Base-by-base conservation (phyloP, 345 rosid genomes). In the Moringa oleifera region DNA sequence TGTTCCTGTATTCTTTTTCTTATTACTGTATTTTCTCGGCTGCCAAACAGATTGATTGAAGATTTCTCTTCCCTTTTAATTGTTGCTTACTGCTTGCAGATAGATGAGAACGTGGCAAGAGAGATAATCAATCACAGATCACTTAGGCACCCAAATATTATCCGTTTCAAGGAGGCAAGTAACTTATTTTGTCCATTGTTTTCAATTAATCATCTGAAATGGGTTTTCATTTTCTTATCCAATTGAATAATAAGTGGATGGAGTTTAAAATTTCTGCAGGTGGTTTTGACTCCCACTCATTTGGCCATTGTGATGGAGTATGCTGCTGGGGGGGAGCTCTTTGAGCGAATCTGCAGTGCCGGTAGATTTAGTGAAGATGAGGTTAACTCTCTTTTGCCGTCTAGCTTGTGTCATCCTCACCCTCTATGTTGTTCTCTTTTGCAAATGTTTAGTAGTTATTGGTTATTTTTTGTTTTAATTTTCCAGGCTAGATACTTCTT, bases 121-220 rank as follows among this genome's bases (percentile, higher is more conserved):
- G 98, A 91, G 88, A 91, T 91, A 57, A 89, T 89, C 59, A 91
- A 89, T 77, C 98, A 91, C 80, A 80, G 98, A 80, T 89, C 95
- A 58, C 92, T 89, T 31, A 77, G 86, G 65, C 96, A 91, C 73
- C 92, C 98, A 3, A 91, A 91, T 76, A 91, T 91, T 55, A 89
- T 91, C 68, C 77, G 95, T 7, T 91, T 91, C 73, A 91, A 89
- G 70, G 98, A 91, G 92, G 97, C 68, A 68, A 73, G 74, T 58
- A 0, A 18, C 59, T 0, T 31, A 6, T 53, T 18, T 25, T 47
- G 15, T 8, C 46, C 51, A 20, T 20, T 37, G 12, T 12, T 28
- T 23, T 33, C 20, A 18, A 20, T 31, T n/a, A n/a, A 50, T 7
- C 17, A 17, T 20, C 12, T 12, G 22, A 15, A 24, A 19, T 50